phyloP scores from a whole-genome alignment of 768 basidiomycete genomes.

The Amanita pallidorosea region DNA sequence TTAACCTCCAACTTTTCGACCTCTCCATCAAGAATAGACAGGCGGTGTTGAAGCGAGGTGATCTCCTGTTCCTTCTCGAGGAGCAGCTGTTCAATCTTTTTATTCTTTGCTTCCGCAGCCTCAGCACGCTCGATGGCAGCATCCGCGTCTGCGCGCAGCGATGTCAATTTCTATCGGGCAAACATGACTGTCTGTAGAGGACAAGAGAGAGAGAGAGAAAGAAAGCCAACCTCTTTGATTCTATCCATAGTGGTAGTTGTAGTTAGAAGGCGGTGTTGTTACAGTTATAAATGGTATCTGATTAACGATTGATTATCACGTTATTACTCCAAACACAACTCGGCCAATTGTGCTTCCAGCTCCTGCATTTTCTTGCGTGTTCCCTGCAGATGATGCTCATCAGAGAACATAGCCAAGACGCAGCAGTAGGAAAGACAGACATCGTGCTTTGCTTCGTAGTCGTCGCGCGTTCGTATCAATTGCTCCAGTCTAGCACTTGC shows the following conservation, averaged over 20 bases:
- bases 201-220: not conserved
- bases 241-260: slow-evolving; percentile 28
- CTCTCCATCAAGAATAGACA: slow-evolving; percentile 52
- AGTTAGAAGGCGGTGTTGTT: not conserved
- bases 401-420: slow-evolving; percentile 3
- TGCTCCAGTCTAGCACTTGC: slow-evolving; percentile 11
- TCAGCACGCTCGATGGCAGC: slow-evolving; percentile 74
- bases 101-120: slow-evolving; percentile 74
- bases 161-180: slow-evolving; percentile 51
- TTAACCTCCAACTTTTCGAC: slow-evolving; percentile 63
- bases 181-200: not conserved
- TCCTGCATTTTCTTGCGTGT: slow-evolving; percentile 8
- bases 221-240: slow-evolving; percentile 38
- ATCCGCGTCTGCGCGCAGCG: slow-evolving; percentile 82
- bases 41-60: slow-evolving; percentile 63
- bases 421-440: slow-evolving; percentile 8
- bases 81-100: slow-evolving; percentile 60
- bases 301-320: slow-evolving; percentile 2
- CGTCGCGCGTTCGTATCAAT: slow-evolving; percentile 10
- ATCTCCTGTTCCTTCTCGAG: slow-evolving; percentile 84
- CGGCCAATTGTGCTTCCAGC: slow-evolving; percentile 13
- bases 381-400: slow-evolving; percentile 9
- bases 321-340: not conserved
- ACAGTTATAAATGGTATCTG: not conserved
- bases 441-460: slow-evolving; percentile 9